Evolutionary conservation across 2,329 filamentous ascomycete genomes (phyloP).

Genomic region (Beauveria bassiana): DNA sequence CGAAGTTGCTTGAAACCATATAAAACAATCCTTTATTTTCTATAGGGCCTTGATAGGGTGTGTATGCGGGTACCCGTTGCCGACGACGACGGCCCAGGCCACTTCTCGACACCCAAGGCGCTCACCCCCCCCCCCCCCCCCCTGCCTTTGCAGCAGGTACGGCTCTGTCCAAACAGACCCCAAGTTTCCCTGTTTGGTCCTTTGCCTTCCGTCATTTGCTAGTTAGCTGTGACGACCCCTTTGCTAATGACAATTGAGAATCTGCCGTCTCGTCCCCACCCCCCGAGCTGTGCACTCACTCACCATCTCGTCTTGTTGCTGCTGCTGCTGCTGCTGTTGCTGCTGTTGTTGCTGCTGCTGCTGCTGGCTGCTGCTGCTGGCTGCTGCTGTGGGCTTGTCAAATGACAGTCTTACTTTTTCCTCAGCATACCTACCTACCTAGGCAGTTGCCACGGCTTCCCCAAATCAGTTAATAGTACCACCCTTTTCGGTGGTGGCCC

Average conservation of each 20-base stretch:
- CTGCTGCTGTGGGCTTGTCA: constrained; percentile 1
- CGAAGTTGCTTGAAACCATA: not conserved
- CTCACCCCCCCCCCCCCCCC: not conserved
- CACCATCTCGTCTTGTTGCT: not conserved
- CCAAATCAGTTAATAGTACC: not conserved
- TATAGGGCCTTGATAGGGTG: not conserved
- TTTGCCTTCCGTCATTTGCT: constrained; percentile 10
- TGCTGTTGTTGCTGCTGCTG: not conserved
- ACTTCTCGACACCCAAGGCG: constrained; percentile 9
- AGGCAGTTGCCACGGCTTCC: not conserved
- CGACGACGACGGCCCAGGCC: constrained; percentile 5
- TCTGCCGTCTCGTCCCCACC: constrained; percentile 7
- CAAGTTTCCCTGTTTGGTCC: constrained; percentile 7
- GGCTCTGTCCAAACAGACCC: constrained; percentile 8
- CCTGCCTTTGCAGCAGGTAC: constrained; percentile 2
- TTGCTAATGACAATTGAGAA: constrained; percentile 4
- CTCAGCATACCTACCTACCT: not conserved
- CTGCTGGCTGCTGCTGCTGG: too few species aligned
- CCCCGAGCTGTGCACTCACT: constrained; percentile 2
- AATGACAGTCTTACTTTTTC: constrained; percentile 6
- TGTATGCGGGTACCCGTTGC: constrained; percentile 10
- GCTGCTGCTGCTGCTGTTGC: not conserved
- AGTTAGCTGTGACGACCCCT: constrained; percentile 1
- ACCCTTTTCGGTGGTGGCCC: constrained; percentile 3
- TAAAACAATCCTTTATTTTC: not conserved